These are phyloP conservation scores for Aureobasidium mangrovei DNA, from an alignment of 2,329 filamentous ascomycete species.

Conservation along the genomic window DNA sequence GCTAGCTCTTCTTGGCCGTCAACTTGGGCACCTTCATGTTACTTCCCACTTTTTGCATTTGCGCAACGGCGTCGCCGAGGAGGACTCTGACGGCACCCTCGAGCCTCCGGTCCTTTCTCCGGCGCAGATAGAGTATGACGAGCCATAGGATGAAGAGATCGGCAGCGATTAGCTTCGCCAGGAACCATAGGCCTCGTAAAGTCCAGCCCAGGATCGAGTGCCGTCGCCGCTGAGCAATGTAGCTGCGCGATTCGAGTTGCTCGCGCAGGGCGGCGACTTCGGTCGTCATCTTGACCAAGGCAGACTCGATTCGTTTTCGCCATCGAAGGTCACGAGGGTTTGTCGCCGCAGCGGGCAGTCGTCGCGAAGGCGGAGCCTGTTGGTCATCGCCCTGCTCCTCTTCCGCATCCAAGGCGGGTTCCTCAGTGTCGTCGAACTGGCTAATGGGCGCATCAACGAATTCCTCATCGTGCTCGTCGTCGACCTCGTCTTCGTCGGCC, in stretches of 20 bases:
- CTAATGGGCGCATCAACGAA: conserved; percentile 19
- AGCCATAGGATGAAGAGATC: conserved; percentile 60
- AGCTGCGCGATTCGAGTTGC: conserved; percentile 69
- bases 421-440: conserved; percentile 15
- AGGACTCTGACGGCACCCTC: conserved; percentile 65
- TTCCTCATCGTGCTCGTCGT: conserved; percentile 34
- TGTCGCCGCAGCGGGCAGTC: conserved; percentile 12
- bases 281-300: conserved; percentile 79
- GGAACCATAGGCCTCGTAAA: conserved; percentile 59
- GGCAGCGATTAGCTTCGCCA: conserved; percentile 63
- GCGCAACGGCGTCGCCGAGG: conserved; percentile 39
- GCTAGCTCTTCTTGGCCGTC: background rate
- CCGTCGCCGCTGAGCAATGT: conserved; percentile 59
- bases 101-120: conserved; percentile 59
- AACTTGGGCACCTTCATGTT: conserved; percentile 28
- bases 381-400: conserved; percentile 13
- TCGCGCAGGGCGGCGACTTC: conserved; percentile 89
- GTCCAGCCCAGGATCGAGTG: conserved; percentile 61
- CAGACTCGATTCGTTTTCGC: conserved; percentile 74
- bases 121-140: conserved; percentile 63
- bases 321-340: conserved; percentile 48
- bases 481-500: conserved; percentile 33
- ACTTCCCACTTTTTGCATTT: conserved; percentile 26
- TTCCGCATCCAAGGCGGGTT: background rate
- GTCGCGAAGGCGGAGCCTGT: background rate